Evolutionary conservation across 148 eudicot genomes (phyloP), one percentile per base, ranked within the genome.

Genomic region (Drosera capensis): DNA sequence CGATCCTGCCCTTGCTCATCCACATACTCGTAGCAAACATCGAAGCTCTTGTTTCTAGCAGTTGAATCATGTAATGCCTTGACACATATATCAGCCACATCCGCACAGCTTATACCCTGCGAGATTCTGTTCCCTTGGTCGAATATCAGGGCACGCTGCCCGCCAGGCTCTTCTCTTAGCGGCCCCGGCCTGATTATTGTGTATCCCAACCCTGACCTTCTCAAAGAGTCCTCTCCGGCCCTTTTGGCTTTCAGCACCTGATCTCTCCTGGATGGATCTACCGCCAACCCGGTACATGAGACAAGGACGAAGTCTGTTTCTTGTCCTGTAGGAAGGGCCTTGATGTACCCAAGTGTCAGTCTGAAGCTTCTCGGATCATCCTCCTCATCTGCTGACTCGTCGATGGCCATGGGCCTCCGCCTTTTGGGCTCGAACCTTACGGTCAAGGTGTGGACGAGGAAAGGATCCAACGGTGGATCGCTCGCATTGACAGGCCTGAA

Each of bases 41-140:
- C 97, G 57, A 90, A 90, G 66, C 97, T 90, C 72, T 80, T 90
- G 54, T 90, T 90, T 57, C 97, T 62, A 42, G 97, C 97, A 38
- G 93, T 80, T 23, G 93, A 75, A 64, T 90, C 97, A 59, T 90
- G 97, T 71, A 90, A 54, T 25, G 97, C 87, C 66, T 90, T 90
- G 25, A 90, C 97, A 42, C 97, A 90, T 48, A 90, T 90, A 53
- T 90, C 97, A 21, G 97, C 97, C 53, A 90, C 97, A 67, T 90
- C 97, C 35, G 97, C 97, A 59, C 97, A 90, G 57, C 97, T 90
- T 66, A 90, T 90, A 23, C 93, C 88, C 95, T 90, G 97, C 60
- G 97, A 80, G 53, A 90, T 80, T 52, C 97, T 66, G 62, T 90
- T 90, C 57, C 97, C 97, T 65, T 90, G 97, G 64, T 90, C 97